Evolutionary conservation across 1,139 yeast genomes (phyloP), one percentile per base, ranked within the genome.

Genomic region (Arxiozyma telluris): DNA sequence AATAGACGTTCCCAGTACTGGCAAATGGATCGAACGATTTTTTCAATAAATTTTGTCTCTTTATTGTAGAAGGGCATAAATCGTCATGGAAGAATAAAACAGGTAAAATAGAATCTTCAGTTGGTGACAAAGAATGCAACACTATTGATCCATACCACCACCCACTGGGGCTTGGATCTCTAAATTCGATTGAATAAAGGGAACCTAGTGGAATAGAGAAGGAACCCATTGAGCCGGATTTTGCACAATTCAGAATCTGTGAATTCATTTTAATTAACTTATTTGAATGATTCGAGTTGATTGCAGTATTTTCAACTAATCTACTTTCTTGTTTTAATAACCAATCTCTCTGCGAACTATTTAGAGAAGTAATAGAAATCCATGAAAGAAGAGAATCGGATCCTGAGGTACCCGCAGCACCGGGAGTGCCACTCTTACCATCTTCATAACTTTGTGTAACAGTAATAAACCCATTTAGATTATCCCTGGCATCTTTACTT

Each of bases 101-200:
- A 0, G 98, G 97, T 18, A 84, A 65, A 57, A 81, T 80, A 44
- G 87, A 85, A 50, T 84, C 87, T 51, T 80, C 83, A 6, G 53
- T 58, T n/a, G 70, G 55, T 18, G 61, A 61, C 58, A 81, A 79
- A 5, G 88, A 78, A 69, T 89, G 85, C 49, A 91, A 71, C 1
- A 89, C 75, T 21, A 91, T 73, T 0, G 96, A 87, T 0, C 99
- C 99, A 71, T 81, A 81, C 96, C 97, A 93, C 83, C 88, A 85
- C 1, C 96, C 94, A 23, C 78, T 73, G 9, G 71, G 64, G 1
- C 90, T 82, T 1, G 98, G 96, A 6, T 83, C 84, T 55, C 97
- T 77, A 12, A 86, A 79, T 67, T 91, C 96, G 49, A 93, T 75
- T 30, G 96, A 86, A 67, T 83, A 91, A 4, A 93, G 20, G 30